Conservation (phyloP, 2,329 filamentous ascomycete genomes). For the Fonsecaea multimorphosa region DNA sequence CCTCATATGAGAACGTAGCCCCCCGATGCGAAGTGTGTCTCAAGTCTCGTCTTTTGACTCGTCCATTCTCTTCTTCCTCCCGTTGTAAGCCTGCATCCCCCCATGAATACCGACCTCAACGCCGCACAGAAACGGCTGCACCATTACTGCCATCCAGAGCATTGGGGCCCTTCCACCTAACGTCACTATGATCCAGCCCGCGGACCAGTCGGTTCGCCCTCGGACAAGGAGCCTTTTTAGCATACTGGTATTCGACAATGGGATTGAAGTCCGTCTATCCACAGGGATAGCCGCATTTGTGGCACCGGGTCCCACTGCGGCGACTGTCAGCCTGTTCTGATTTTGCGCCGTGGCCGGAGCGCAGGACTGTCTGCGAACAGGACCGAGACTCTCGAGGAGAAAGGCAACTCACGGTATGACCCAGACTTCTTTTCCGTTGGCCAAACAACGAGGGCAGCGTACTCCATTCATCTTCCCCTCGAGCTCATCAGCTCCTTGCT, state of each 20-base stretch:
- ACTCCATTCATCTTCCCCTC: constrained; percentile 52
- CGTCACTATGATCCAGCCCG: neutral
- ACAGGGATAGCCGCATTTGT: constrained; percentile 49
- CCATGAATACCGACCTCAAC: neutral
- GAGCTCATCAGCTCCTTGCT: constrained; percentile 18
- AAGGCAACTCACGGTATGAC: constrained; percentile 46
- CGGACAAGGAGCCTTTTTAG: neutral
- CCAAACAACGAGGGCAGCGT: constrained; percentile 49
- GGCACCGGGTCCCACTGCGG: constrained; percentile 49
- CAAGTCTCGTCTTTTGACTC: neutral
- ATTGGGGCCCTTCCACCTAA: neutral
- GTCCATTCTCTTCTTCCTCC: neutral
- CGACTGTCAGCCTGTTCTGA: constrained; percentile 4
- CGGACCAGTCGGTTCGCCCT: neutral
- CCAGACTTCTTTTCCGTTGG: constrained; percentile 49
- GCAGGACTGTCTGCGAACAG: neutral
- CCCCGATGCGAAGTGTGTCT: neutral
- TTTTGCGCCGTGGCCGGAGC: neutral
- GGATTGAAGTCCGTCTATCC: constrained; percentile 21
- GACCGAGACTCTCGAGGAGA: neutral
- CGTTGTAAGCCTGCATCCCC: neutral
- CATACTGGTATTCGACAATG: neutral
- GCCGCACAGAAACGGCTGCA: neutral
- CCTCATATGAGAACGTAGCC: neutral
- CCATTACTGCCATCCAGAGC: neutral